phyloP scores from a whole-genome alignment of 2,329 filamentous ascomycete genomes.

The Exophiala oligosperma region DNA sequence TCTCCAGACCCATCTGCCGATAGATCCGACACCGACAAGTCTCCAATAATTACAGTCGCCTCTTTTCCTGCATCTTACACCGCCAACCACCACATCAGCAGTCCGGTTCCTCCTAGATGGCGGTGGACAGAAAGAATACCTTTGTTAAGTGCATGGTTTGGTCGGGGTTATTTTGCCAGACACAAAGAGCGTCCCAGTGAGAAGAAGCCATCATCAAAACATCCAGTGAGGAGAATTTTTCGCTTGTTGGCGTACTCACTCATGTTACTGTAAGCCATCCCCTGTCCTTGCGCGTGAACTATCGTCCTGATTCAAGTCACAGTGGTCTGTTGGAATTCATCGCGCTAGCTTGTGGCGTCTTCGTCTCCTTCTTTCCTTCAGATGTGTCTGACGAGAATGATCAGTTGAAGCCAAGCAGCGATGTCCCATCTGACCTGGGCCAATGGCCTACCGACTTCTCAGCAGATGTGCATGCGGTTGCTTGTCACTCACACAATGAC shows the following conservation, averaged over 20 bases:
- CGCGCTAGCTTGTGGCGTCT: slow-evolving; percentile 38
- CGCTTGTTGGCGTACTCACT: slow-evolving; percentile 22
- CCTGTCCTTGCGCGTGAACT: neutral
- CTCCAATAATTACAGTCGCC: slow-evolving; percentile 11
- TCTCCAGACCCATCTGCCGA: slow-evolving; percentile 9
- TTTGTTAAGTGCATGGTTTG: neutral
- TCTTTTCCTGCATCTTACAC: slow-evolving; percentile 1
- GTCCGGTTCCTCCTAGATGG: slow-evolving; percentile 7
- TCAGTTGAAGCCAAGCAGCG: slow-evolving; percentile 42
- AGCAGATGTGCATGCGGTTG: slow-evolving; percentile 50
- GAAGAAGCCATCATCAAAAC: slow-evolving; percentile 1
- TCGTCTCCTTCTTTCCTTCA: slow-evolving; percentile 43
- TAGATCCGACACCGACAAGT: slow-evolving; percentile 16
- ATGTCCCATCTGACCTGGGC: slow-evolving; percentile 36
- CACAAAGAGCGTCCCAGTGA: slow-evolving; percentile 8
- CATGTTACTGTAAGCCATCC: slow-evolving; percentile 25
- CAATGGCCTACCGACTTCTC: slow-evolving; percentile 52
- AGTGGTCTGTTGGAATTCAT: slow-evolving; percentile 43
- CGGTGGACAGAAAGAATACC: slow-evolving; percentile 12
- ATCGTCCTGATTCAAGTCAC: slow-evolving; percentile 1
- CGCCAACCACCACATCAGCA: slow-evolving; percentile 7
- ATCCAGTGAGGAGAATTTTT: slow-evolving; percentile 16
- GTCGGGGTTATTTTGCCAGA: slow-evolving; percentile 1
- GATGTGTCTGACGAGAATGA: slow-evolving; percentile 40
- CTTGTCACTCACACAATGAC: slow-evolving; percentile 60